A percentile compares a stretch with the other conserved stretches of the same genome.
phyloP scores from a whole-genome alignment of 2,329 filamentous ascomycete species.

The Talaromyces sp. region DNA sequence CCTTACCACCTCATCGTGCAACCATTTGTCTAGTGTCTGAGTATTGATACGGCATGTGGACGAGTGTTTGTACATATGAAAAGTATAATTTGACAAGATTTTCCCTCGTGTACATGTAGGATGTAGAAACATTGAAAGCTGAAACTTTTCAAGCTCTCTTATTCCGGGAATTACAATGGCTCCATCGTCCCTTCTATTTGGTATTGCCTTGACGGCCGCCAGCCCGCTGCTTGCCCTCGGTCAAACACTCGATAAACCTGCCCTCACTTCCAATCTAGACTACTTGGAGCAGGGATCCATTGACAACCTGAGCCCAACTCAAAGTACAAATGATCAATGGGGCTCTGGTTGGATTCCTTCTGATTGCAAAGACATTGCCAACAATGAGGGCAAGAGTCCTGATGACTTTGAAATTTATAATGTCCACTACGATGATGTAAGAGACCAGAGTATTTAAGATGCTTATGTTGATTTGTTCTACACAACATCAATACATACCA shows the following conservation, averaged over 20 bases:
- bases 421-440: conserved; percentile 7
- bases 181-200: background rate
- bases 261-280: conserved; percentile 5
- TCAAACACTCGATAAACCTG: conserved; percentile 4
- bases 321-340: conserved; percentile 6
- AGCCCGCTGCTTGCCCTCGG: background rate
- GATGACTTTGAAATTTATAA: conserved; percentile 9
- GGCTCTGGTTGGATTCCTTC: conserved; percentile 5
- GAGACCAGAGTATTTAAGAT: background rate
- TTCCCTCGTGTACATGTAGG: background rate
- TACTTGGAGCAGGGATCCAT: conserved; percentile 6
- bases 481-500: background rate
- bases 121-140: too few relatives aligned
- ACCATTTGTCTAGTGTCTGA: background rate
- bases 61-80: background rate
- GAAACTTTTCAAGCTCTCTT: background rate
- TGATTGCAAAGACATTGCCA: conserved; percentile 7
- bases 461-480: background rate
- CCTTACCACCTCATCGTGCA: background rate
- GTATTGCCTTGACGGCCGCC: background rate
- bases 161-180: background rate
- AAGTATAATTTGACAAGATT: background rate
- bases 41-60: background rate
- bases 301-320: conserved; percentile 1
- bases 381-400: conserved; percentile 5